Base-by-base conservation (phyloP, 2,329 filamentous ascomycete genomes). In the Metarhizium brunneum region DNA sequence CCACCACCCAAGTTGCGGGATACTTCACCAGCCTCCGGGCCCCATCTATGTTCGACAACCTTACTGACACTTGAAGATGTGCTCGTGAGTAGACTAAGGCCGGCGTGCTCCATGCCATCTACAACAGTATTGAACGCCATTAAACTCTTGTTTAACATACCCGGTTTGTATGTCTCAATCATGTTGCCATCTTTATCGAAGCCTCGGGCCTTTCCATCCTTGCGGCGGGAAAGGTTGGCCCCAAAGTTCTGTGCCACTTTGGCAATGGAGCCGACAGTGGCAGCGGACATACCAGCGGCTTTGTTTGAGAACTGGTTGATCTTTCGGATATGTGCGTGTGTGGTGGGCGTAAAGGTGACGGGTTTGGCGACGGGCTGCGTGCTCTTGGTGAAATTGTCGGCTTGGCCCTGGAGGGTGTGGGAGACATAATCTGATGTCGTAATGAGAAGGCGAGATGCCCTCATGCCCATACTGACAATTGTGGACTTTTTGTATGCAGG, bases 121-220 rank as follows among this genome's bases (percentile, higher is more conserved):
- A 91, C 89, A 48, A 99, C 83, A 0, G 94, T 99, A 43, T 88
- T 90, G 70, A 97, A 97, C 0, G 94, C 94, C 76, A 99, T 97
- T 75, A 99, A 77, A 59, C 86, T 91, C 78, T 96, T 96, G 75
- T 99, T 99, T 61, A 99, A 74, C 35, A 99, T 74, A 5, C 94
- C 92, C 0, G 94, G 92, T 72, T 96, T 96, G 73, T 94, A 95
- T 18, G 69, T 71, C 2, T 79, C 75, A 6, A 82, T 66, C 4
- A 79, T 77, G 53, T 84, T 84, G 40, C 89, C 89, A 58, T 92
- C 83, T 57, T 85, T 82, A 57, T 88, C 88, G 57, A 79, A 81
- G 1, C 86, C 85, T 64, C 80, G 83, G 14, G 73, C 68, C 29
- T 72, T 69, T 20, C 79, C 80, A 54, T 77, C 78, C 61, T 77